These are phyloP conservation scores for Adansonia grandidieri DNA, from an alignment of 441 rosid species.

Conservation along the genomic window DNA sequence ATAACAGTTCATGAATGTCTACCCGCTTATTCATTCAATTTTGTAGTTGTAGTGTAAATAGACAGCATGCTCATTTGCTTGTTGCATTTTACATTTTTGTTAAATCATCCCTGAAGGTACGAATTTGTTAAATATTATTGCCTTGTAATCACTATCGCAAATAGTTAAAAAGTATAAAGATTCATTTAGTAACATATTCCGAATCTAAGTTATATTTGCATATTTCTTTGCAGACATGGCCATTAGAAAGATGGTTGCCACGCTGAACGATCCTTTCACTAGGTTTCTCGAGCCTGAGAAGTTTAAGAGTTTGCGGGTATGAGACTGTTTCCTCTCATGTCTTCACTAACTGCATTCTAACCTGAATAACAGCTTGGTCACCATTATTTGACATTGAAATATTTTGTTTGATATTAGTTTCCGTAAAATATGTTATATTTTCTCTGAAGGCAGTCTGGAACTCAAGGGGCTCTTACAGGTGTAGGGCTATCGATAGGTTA, in stretches of 20 bases:
- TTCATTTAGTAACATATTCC: not conserved
- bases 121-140: not conserved
- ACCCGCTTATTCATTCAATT: not conserved
- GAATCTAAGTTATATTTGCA: constrained; percentile 18
- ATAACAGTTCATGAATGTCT: constrained; percentile 15
- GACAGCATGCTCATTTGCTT: constrained; percentile 3
- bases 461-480: constrained; percentile 93
- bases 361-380: constrained; percentile 1
- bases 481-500: constrained; percentile 95
- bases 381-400: constrained; percentile 11
- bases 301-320: constrained; percentile 90
- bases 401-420: constrained; percentile 6
- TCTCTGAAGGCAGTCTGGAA: constrained; percentile 97
- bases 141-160: not conserved
- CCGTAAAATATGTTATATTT: constrained; percentile 43
- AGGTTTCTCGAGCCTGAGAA: constrained; percentile 92
- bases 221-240: constrained; percentile 67
- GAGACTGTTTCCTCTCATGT: constrained; percentile 36
- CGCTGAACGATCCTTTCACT: constrained; percentile 90
- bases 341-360: constrained; percentile 20
- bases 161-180: not conserved
- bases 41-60: not conserved
- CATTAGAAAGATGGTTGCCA: constrained; percentile 89
- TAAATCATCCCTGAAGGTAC: not conserved
- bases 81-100: constrained; percentile 6